Percentiles rank a stretch among this genome's conserved stretches.
These are phyloP conservation scores for Naganishia albida DNA, from an alignment of 1,284 basidiomycete genomes.

Conservation along the genomic window DNA sequence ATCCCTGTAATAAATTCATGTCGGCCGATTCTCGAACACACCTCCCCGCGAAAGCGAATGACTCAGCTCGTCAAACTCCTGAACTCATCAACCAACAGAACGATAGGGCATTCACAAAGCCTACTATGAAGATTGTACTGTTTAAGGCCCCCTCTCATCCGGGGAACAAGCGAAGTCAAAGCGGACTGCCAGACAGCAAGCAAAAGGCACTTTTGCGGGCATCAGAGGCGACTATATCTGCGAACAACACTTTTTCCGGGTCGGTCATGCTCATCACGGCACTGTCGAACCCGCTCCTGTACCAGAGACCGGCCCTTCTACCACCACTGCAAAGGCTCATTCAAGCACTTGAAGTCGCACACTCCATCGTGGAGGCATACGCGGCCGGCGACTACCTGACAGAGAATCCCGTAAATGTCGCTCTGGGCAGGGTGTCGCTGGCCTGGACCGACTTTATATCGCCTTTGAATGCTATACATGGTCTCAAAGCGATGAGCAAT, in stretches of 20 bases:
- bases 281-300: slow-evolving; percentile 10
- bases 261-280: background rate
- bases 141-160: too few species aligned
- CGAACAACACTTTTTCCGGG: background rate
- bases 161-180: too few species aligned
- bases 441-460: slow-evolving; percentile 5
- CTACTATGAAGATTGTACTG: too few species aligned
- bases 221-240: too few species aligned
- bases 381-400: slow-evolving; percentile 17
- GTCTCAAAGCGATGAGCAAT: background rate
- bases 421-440: background rate
- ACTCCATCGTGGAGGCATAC: background rate
- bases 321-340: slow-evolving; percentile 5
- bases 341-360: background rate
- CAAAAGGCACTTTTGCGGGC: too few species aligned
- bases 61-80: too few species aligned
- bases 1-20: too few species aligned
- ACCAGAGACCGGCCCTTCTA: slow-evolving; percentile 12
- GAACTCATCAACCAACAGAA: too few species aligned
- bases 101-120: too few species aligned
- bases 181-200: too few species aligned
- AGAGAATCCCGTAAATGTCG: slow-evolving; percentile 3
- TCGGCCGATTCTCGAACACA: too few species aligned
- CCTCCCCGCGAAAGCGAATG: too few species aligned
- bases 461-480: slow-evolving; percentile 8